Evolutionary conservation across 352 stramenopile genomes (phyloP).

Genomic region (Pythium aphanidermatum): DNA sequence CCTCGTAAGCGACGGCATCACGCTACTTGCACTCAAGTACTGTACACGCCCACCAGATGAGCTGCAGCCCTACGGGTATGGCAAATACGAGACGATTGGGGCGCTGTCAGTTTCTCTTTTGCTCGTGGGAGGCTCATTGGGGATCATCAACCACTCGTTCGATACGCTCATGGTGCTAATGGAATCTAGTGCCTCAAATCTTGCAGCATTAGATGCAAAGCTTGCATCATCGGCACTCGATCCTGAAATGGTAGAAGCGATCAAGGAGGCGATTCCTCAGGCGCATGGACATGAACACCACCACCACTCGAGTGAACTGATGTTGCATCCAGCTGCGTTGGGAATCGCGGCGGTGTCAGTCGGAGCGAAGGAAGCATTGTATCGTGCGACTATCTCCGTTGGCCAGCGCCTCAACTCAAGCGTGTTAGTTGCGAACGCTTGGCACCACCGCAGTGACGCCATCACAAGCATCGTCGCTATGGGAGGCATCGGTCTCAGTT

Average conservation of each 20-base stretch:
- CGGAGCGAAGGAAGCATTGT: slow-evolving; percentile 89
- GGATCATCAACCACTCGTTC: slow-evolving; percentile 63
- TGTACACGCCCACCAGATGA: slow-evolving; percentile 89
- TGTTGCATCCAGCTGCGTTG: slow-evolving; percentile 62
- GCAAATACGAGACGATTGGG: slow-evolving; percentile 71
- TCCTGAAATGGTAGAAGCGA: slow-evolving; percentile 24
- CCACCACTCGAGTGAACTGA: slow-evolving; percentile 12
- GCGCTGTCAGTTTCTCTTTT: slow-evolving; percentile 55
- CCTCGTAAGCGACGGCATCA: slow-evolving; percentile 94
- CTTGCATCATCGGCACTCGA: slow-evolving; percentile 22
- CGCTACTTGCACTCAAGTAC: slow-evolving; percentile 87
- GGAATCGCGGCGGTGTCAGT: slow-evolving; percentile 85
- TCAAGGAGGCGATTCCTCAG: slow-evolving; percentile 21
- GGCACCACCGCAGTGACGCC: slow-evolving; percentile 89
- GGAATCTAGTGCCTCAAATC: slow-evolving; percentile 18
- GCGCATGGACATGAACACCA: slow-evolving; percentile 6
- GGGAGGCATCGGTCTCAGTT: slow-evolving; percentile 53
- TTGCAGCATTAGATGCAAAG: slow-evolving; percentile 22
- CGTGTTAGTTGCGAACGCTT: slow-evolving; percentile 95
- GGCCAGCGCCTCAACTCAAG: slow-evolving; percentile 87
- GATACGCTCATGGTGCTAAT: slow-evolving; percentile 51
- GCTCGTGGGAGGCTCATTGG: slow-evolving; percentile 55
- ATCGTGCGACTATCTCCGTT: slow-evolving; percentile 87
- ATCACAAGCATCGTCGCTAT: slow-evolving; percentile 77
- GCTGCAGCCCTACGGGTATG: slow-evolving; percentile 76